Percentiles rank a stretch among this genome's conserved stretches.
These are phyloP conservation scores for Xerophyta viscosa DNA, from an alignment of 106 monocot species.

Conservation along the genomic window DNA sequence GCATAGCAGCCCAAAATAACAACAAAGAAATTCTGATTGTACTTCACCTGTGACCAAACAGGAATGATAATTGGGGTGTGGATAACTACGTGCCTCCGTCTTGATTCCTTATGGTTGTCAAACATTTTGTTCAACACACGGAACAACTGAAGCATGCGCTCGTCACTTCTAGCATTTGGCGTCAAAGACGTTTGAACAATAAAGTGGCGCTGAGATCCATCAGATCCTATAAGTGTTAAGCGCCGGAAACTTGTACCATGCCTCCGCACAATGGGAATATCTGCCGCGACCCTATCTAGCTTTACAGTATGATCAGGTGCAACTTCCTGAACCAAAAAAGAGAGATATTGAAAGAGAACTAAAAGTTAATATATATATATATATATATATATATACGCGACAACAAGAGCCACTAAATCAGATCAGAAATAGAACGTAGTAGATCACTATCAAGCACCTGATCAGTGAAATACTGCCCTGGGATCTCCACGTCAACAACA, in stretches of 20 bases:
- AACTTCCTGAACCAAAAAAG: constrained; percentile 53
- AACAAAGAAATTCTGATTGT: too few species aligned
- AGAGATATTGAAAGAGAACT: neutral
- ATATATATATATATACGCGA: too few species aligned
- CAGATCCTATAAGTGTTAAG: constrained; percentile 94
- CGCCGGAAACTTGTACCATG: constrained; percentile 96
- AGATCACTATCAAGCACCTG: constrained; percentile 45
- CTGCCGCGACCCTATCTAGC: constrained; percentile 81
- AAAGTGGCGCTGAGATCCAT: constrained; percentile 98
- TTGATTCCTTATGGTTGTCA: constrained; percentile 96
- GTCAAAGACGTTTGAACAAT: constrained; percentile 98
- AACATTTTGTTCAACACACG: constrained; percentile 93
- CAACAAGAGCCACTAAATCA: too few species aligned
- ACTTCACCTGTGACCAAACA: constrained; percentile 93
- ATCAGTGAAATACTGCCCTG: constrained; percentile 96
- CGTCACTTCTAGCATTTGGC: constrained; percentile 99
- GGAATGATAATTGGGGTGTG: constrained; percentile 98
- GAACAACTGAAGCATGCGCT: constrained; percentile 91
- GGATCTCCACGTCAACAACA: constrained; percentile 95
- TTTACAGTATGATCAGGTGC: constrained; percentile 98
- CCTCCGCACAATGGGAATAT: constrained; percentile 91
- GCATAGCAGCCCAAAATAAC: too few species aligned
- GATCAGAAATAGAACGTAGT: too few species aligned
- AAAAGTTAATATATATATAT: too few species aligned
- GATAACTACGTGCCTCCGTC: constrained; percentile 74